Evolutionary conservation across 352 stramenopile genomes (phyloP).

Genomic region (Phytophthora crassamura): DNA sequence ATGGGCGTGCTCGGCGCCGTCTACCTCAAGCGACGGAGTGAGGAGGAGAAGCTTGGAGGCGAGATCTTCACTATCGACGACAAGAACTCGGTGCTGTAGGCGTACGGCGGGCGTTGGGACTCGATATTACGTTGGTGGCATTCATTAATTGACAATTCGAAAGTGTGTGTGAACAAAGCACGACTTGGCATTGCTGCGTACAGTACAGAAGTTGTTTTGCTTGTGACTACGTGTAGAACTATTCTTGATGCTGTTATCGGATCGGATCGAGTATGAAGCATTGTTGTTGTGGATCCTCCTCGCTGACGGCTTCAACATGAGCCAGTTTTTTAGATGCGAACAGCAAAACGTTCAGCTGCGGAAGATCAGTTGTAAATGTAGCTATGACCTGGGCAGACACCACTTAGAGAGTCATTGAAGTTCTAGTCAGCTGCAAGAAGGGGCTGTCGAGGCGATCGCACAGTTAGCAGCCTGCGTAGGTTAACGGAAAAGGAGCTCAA

Average conservation of each 20-base stretch:
- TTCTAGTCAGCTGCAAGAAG: too few species aligned
- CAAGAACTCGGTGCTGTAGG: constrained; percentile 80
- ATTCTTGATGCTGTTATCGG: constrained; percentile 4
- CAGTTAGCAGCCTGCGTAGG: too few species aligned
- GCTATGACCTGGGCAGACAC: too few species aligned
- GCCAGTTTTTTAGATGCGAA: background rate
- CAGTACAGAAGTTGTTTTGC: background rate
- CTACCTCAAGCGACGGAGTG: constrained; percentile 65
- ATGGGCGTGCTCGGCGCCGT: constrained; percentile 54
- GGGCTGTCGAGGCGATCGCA: too few species aligned
- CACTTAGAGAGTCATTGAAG: too few species aligned
- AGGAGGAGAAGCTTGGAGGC: constrained; percentile 52
- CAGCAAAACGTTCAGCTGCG: background rate
- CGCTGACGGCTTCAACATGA: background rate
- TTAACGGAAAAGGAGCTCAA: too few species aligned
- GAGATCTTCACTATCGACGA: constrained; percentile 84
- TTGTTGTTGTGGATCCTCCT: too few species aligned
- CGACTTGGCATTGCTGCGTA: constrained; percentile 20
- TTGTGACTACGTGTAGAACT: background rate
- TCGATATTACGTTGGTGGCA: constrained; percentile 47
- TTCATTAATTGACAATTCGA: constrained; percentile 47
- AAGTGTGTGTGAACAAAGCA: constrained; percentile 45
- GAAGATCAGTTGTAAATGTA: too few species aligned
- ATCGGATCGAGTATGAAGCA: too few species aligned
- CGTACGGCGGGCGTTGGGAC: constrained; percentile 13